Conservation (phyloP, 257 asterid species). For the Scutellaria galericulata region DNA sequence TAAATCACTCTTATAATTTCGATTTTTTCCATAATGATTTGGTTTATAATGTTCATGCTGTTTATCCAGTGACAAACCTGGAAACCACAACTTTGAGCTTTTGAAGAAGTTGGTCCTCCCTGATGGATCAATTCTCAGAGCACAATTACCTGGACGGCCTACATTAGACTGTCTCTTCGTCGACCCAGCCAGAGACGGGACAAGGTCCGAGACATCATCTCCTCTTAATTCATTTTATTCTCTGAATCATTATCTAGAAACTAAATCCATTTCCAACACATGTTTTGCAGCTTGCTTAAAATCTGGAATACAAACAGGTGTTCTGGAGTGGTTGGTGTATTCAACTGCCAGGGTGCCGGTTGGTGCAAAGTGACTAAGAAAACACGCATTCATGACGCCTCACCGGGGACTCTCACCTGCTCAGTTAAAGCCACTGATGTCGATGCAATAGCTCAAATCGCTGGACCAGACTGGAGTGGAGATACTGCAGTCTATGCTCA, state of each 20-base stretch:
- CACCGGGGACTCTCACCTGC: slow-evolving; percentile 85
- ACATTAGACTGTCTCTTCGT: slow-evolving; percentile 83
- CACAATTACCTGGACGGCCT: slow-evolving; percentile 89
- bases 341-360: slow-evolving; percentile 98
- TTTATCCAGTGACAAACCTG: slow-evolving; percentile 77
- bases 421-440: slow-evolving; percentile 80
- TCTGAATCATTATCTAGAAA: background rate
- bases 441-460: slow-evolving; percentile 63
- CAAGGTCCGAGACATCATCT: slow-evolving; percentile 49
- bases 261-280: slow-evolving; percentile 50
- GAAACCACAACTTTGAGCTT: slow-evolving; percentile 90
- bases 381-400: slow-evolving; percentile 86
- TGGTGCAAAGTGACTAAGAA: slow-evolving; percentile 85
- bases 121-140: slow-evolving; percentile 94
- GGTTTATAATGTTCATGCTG: slow-evolving; percentile 20
- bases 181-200: slow-evolving; percentile 96
- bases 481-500: slow-evolving; percentile 68
- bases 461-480: slow-evolving; percentile 83
- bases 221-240: background rate
- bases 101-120: slow-evolving; percentile 88
- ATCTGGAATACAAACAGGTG: slow-evolving; percentile 87
- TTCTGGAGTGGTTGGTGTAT: slow-evolving; percentile 86
- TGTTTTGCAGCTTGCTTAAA: slow-evolving; percentile 82
- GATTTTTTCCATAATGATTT: background rate
- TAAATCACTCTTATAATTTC: slow-evolving; percentile 33